These are phyloP conservation scores for Zoysia japonica DNA, from an alignment of 176 grass and related monocot species.

Conservation along the genomic window DNA sequence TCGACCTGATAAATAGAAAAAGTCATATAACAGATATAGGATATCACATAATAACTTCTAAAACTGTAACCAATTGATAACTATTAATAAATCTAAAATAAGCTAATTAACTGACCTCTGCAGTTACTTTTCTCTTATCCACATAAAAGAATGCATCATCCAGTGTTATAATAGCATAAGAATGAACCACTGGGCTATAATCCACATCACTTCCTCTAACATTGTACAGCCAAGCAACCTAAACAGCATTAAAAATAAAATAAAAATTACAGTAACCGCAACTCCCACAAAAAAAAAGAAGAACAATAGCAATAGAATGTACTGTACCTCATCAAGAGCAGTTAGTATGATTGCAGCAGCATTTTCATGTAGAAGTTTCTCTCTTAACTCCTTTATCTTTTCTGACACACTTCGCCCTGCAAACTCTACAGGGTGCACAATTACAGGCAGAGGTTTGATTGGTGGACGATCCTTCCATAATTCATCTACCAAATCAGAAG, in stretches of 20 bases:
- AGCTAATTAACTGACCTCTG: slow-evolving; percentile 59
- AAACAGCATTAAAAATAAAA: slow-evolving; percentile 34
- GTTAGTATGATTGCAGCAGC: slow-evolving; percentile 63
- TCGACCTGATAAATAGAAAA: slow-evolving; percentile 51
- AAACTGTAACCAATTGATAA: background rate
- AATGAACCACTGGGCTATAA: slow-evolving; percentile 92
- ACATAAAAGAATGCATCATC: slow-evolving; percentile 90
- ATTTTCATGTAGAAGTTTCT: slow-evolving; percentile 65
- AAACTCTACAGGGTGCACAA: slow-evolving; percentile 77
- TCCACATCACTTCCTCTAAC: slow-evolving; percentile 87
- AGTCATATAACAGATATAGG: slow-evolving; percentile 4
- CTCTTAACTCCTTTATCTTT: slow-evolving; percentile 78
- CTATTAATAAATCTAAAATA: slow-evolving; percentile 6
- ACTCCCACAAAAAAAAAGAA: background rate
- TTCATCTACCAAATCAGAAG: slow-evolving; percentile 80
- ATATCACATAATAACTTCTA: slow-evolving; percentile 6
- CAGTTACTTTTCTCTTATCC: slow-evolving; percentile 82
- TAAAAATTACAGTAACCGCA: slow-evolving; percentile 19
- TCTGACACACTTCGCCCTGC: slow-evolving; percentile 62
- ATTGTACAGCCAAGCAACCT: slow-evolving; percentile 98
- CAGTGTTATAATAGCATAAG: slow-evolving; percentile 87
- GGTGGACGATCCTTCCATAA: slow-evolving; percentile 82
- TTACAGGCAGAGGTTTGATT: slow-evolving; percentile 54
- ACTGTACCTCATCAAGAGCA: slow-evolving; percentile 90
- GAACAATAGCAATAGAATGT: slow-evolving; percentile 32